These are phyloP conservation scores for Aspergillus mulundensis DNA, from an alignment of 495 filamentous ascomycete species.

Conservation along the genomic window DNA sequence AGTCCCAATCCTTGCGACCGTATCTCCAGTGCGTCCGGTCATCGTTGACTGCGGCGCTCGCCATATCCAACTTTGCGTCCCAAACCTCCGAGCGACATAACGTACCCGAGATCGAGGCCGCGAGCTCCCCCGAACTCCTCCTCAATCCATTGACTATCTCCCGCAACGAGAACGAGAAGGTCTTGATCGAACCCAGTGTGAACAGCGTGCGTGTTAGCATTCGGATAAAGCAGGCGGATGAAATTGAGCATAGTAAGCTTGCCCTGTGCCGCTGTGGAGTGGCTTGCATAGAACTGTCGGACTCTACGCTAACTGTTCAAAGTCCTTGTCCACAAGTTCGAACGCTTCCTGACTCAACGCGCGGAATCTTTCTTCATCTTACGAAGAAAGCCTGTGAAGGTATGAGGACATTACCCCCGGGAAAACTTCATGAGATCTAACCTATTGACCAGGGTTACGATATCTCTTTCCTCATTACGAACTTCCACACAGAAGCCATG, in stretches of 20 bases:
- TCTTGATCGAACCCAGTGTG: constrained; percentile 85
- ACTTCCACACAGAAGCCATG: constrained; percentile 97
- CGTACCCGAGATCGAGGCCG: constrained; percentile 94
- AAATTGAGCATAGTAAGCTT: constrained; percentile 74
- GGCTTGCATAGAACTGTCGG: not conserved
- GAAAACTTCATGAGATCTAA: constrained; percentile 4
- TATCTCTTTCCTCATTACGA: constrained; percentile 97
- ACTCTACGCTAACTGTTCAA: not conserved
- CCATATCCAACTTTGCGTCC: constrained; percentile 94
- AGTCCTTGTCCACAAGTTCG: constrained; percentile 93
- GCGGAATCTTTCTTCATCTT: constrained; percentile 98
- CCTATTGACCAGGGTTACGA: constrained; percentile 76
- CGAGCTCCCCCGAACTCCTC: constrained; percentile 87
- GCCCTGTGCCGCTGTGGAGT: not conserved
- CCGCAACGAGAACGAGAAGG: constrained; percentile 91
- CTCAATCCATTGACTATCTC: constrained; percentile 84
- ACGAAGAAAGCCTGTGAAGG: constrained; percentile 90
- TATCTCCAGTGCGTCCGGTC: constrained; percentile 96
- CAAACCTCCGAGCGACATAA: constrained; percentile 95
- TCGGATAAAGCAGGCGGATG: constrained; percentile 98
- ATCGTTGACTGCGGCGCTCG: constrained; percentile 88
- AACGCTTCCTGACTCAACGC: constrained; percentile 88
- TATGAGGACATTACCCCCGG: constrained; percentile 26
- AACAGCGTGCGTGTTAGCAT: constrained; percentile 96
- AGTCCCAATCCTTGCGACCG: constrained; percentile 97